A percentile compares a stretch with the other conserved stretches of the same genome.
Evolutionary conservation across 2,329 filamentous ascomycete species (phyloP).

Genomic region (Stachybotrys chlorohalonatus): DNA sequence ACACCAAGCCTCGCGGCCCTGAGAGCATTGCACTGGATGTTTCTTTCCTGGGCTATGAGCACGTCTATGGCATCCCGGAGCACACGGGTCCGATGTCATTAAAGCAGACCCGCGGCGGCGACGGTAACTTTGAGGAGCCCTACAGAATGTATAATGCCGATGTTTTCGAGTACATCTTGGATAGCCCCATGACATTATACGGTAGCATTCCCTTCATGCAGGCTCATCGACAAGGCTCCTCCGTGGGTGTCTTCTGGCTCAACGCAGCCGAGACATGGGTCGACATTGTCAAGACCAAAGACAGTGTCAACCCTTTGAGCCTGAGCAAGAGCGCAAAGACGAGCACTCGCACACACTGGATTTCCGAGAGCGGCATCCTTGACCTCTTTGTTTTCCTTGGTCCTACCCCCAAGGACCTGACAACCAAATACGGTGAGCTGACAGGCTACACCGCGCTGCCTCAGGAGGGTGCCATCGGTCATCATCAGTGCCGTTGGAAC

Average conservation of each 20-base stretch:
- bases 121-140: slow-evolving; percentile 77
- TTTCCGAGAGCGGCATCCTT: slow-evolving; percentile 82
- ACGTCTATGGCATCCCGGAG: slow-evolving; percentile 91
- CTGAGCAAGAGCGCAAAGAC: slow-evolving; percentile 61
- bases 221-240: slow-evolving; percentile 86
- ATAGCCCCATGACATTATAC: slow-evolving; percentile 97
- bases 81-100: slow-evolving; percentile 83
- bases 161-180: slow-evolving; percentile 94
- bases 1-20: slow-evolving; percentile 88
- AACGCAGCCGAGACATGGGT: slow-evolving; percentile 97
- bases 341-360: slow-evolving; percentile 89
- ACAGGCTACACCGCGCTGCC: slow-evolving; percentile 89
- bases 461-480: slow-evolving; percentile 83
- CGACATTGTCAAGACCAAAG: slow-evolving; percentile 77
- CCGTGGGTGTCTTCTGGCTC: slow-evolving; percentile 94
- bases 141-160: slow-evolving; percentile 95
- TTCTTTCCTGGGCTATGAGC: slow-evolving; percentile 80
- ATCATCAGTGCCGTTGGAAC: slow-evolving; percentile 98
- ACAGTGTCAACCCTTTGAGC: slow-evolving; percentile 64
- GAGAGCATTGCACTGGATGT: slow-evolving; percentile 90
- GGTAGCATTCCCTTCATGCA: slow-evolving; percentile 98
- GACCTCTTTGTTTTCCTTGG: slow-evolving; percentile 95
- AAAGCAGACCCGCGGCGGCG: slow-evolving; percentile 81
- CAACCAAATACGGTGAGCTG: slow-evolving; percentile 75
- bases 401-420: slow-evolving; percentile 73